These are phyloP conservation scores for Scedosporium minutisporum DNA, from an alignment of 2,329 filamentous ascomycete species.

Conservation along the genomic window DNA sequence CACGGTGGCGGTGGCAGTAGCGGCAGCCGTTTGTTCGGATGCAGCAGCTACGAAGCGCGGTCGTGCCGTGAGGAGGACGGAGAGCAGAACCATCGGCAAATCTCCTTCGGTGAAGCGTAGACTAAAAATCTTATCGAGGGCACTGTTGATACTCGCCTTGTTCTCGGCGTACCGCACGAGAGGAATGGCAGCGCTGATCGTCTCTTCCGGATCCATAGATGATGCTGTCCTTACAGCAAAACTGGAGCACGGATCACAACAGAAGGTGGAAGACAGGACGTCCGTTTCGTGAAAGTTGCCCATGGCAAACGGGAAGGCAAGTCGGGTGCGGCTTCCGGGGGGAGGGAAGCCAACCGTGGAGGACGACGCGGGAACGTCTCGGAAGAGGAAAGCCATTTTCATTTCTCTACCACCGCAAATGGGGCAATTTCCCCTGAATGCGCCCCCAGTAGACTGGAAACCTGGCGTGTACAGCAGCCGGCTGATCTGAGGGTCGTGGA, in stretches of 20 bases:
- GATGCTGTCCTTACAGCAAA: background rate
- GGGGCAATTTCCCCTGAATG: background rate
- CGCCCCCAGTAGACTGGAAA: background rate
- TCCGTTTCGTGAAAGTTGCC: conserved; percentile 3
- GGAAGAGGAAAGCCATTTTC: background rate
- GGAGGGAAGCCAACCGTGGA: conserved; percentile 1
- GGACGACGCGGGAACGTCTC: background rate
- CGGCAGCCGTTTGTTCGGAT: background rate
- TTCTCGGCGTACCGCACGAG: background rate
- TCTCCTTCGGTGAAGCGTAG: background rate
- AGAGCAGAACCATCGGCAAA: background rate
- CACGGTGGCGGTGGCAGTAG: background rate
- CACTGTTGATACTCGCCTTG: background rate
- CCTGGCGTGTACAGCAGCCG: background rate
- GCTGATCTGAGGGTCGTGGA: background rate
- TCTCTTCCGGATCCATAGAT: background rate
- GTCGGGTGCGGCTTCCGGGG: background rate
- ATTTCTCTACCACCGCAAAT: background rate
- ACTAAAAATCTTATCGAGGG: background rate
- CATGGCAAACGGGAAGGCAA: background rate
- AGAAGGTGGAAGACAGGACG: background rate
- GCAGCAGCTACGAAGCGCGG: background rate
- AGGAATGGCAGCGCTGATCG: background rate
- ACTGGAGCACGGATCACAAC: conserved; percentile 1
- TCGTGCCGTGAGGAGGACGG: background rate